Evolutionary conservation across 208 protist genomes (phyloP).

Genomic region (Strigomonas galati): DNA sequence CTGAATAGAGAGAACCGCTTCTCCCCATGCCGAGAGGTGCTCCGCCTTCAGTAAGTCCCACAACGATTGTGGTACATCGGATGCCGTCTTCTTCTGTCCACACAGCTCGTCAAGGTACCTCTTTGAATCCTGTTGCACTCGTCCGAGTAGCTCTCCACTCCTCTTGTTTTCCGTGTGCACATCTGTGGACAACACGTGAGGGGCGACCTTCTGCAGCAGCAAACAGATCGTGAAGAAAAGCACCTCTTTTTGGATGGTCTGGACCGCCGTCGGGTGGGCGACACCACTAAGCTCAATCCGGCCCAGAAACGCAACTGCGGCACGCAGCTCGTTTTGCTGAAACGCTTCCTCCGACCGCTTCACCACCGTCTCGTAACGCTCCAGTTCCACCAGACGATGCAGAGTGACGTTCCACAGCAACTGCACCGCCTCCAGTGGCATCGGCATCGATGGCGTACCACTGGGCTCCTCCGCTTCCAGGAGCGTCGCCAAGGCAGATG

Average conservation of each 20-base stretch:
- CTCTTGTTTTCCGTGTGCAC: background rate
- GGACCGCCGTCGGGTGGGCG: background rate
- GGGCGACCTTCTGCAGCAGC: background rate
- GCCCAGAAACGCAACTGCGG: background rate
- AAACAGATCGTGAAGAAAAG: background rate
- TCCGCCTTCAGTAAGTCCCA: background rate
- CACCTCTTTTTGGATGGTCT: background rate
- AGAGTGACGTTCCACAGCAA: background rate
- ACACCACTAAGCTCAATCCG: background rate
- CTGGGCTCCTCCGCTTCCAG: background rate
- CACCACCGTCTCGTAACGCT: background rate
- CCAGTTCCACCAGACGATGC: background rate
- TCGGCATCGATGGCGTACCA: background rate
- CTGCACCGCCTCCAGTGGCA: background rate
- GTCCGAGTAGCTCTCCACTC: background rate
- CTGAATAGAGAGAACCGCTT: background rate
- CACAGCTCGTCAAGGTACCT: background rate
- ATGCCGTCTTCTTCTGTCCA: background rate
- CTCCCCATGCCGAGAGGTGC: background rate
- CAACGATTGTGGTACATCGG: background rate
- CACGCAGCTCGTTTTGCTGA: background rate
- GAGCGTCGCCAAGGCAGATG: background rate
- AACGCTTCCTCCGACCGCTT: background rate
- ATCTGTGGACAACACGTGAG: background rate
- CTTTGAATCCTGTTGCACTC: background rate